These are phyloP conservation scores for Boeremia exigua DNA, from an alignment of 2,329 filamentous ascomycete species.

Conservation along the genomic window DNA sequence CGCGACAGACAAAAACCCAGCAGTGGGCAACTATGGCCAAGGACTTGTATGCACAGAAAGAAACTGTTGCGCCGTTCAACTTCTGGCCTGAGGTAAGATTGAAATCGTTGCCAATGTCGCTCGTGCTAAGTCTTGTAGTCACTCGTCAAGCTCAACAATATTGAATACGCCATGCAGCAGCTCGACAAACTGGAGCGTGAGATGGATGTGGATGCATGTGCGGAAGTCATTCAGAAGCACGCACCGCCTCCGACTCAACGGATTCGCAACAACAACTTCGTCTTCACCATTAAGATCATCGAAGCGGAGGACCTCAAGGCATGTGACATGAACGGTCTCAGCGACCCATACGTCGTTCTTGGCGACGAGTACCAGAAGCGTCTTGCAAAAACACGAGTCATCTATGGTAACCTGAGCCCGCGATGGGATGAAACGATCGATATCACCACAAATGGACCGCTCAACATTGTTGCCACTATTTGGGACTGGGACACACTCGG, in stretches of 20 bases:
- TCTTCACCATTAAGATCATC: slow-evolving; percentile 98
- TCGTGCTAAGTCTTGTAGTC: slow-evolving; percentile 62
- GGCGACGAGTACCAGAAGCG: slow-evolving; percentile 98
- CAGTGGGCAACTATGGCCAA: slow-evolving; percentile 93
- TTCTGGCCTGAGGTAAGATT: slow-evolving; percentile 84
- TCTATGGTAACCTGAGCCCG: slow-evolving; percentile 88
- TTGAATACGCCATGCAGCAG: slow-evolving; percentile 92
- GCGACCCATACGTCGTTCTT: slow-evolving; percentile 95
- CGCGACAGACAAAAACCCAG: slow-evolving; percentile 82
- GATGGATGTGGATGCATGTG: slow-evolving; percentile 91
- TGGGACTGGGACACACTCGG: slow-evolving; percentile 99
- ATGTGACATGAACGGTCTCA: slow-evolving; percentile 93
- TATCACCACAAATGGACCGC: slow-evolving; percentile 86
- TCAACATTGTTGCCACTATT: slow-evolving; percentile 95
- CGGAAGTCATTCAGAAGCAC: slow-evolving; percentile 76
- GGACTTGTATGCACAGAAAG: slow-evolving; percentile 89
- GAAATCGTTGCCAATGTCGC: neutral
- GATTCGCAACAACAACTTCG: slow-evolving; percentile 81
- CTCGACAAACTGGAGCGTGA: slow-evolving; percentile 87
- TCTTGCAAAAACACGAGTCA: slow-evolving; percentile 89
- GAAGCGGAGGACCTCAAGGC: slow-evolving; percentile 97
- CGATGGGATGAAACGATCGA: slow-evolving; percentile 98
- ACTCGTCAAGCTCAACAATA: slow-evolving; percentile 96
- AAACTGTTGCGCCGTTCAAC: slow-evolving; percentile 94
- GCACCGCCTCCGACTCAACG: slow-evolving; percentile 74